Evolutionary conservation across 306 rosid genomes (phyloP), one percentile per base, ranked within the genome.

Genomic region (Myrica gale): DNA sequence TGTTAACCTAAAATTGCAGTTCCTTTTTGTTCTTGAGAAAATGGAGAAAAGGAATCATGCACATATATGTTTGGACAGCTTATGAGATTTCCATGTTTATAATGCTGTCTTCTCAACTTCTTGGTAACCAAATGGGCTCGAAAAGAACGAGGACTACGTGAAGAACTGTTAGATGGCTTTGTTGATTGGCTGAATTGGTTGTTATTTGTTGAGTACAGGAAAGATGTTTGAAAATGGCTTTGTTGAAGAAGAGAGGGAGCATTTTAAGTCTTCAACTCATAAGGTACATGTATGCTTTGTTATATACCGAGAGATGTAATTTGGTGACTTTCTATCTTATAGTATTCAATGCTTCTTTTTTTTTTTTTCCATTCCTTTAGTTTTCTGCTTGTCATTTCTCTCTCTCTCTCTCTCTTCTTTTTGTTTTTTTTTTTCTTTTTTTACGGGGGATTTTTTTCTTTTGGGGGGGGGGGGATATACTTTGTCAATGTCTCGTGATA

Each of bases 261-360:
- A 52, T 43, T 12, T 41, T 41, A 44, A 82, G 58, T 82, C 86
- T 74, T 78, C 86, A 32, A 37, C 19, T 41, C 56, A 20, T 17
- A 84, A 77, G 95, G 95, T 90, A 82, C 75, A 69, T 58, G 8
- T 78, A 26, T 52, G 7, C 51, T 67, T 47, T 50, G 47, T 26
- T 55, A 20, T 54, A 20, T 46, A 44, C 37, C 23, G 32, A 39
- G n/a, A 20, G 52, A 26, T 45, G 71, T 21, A 55, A 43, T 7
- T 32, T 52, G 21, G 50, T 47, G 53, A 15, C 53, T 61, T 78
- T 32, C 37, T 32, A 32, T 32, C 3, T 2, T 32, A 32, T 62
- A 5, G 45, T 15, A 12, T 62, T 5, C 20, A 20, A 32, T 37
- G 68, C 37, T 62, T 10, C 37, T 13, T 15, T 13, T 45, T 37